Conservation (phyloP, 371 early-diverging fungal species). For the Chytridiales sp. region DNA sequence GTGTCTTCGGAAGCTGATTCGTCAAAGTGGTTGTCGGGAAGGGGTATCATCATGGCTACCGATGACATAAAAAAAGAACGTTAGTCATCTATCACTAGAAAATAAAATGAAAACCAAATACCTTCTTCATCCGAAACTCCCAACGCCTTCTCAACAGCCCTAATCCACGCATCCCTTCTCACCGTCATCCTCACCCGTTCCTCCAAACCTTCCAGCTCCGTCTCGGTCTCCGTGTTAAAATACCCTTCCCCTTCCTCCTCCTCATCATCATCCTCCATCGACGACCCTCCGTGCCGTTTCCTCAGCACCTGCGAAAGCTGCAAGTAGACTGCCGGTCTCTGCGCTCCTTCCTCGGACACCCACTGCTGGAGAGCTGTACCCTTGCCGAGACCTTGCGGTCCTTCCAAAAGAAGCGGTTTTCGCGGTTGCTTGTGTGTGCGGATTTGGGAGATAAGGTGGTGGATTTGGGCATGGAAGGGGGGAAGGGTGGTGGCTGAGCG, state of each 20-base stretch:
- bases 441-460: constrained; percentile 31
- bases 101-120: not conserved
- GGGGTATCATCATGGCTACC: not conserved
- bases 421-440: constrained; percentile 15
- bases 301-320: constrained; percentile 25
- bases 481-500: constrained; percentile 21
- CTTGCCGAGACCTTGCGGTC: constrained; percentile 38
- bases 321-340: constrained; percentile 34
- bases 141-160: constrained; percentile 13
- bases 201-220: constrained; percentile 24
- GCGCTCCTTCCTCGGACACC: constrained; percentile 19
- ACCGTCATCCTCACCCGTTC: constrained; percentile 19
- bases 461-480: constrained; percentile 30
- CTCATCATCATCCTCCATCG: constrained; percentile 18
- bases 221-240: constrained; percentile 19
- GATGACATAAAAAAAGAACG: not conserved
- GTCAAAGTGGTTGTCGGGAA: not conserved
- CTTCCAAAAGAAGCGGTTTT: constrained; percentile 34
- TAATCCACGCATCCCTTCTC: constrained; percentile 17
- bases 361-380: constrained; percentile 26
- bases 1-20: not conserved
- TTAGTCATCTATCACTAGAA: not conserved
- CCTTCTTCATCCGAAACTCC: constrained; percentile 7
- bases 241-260: not conserved
- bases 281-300: constrained; percentile 25